Evolutionary conservation across 371 early-diverging fungal species (phyloP), one percentile per base, ranked within the genome.

Genomic region (Haplosporangium sp.): DNA sequence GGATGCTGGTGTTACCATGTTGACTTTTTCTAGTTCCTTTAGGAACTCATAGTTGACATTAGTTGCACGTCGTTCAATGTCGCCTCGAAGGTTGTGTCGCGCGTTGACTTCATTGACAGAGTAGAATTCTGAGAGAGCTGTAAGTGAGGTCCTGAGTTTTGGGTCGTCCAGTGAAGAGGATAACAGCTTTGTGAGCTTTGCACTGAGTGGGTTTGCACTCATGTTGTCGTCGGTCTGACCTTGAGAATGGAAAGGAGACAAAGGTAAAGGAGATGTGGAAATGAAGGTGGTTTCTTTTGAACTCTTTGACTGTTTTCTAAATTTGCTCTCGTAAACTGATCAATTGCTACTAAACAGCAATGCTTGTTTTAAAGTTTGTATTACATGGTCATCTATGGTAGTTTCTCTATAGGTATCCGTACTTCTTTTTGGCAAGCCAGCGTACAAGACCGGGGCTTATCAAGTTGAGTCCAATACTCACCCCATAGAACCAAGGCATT

Each of bases 1-100:
- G 55, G 20, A 52, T 3, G 20, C 17, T 17, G 52, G 52, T 55
- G 34, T 74, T 27, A 94, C 93, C 73, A 86, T 68, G 44, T 89
- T 86, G 56, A 93, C 88, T 65, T 86, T 87, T 34, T 87, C 87
- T 63, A 93, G 91, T 11, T 92, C 89, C 15, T 75, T 71, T 58
- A 93, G 66, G 69, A 95, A 90, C 70, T 86, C 81, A 71, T 86
- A 83, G 69, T 93, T 93, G 59, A 86, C 86, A 58, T 86, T 85
- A 39, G 92, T 88, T 50, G 88, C 90, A 63, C 89, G 84, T 48
- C 86, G 86, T 82, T 95, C 95, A 66, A 94, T 87, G n/a, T 92
- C 88, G 2, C 90, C 92, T 44, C 91, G 85, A 39, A 95, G 85
- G 77, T 89, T 89, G 39, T 90, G 85, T 64, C 90, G 71, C 50